These are phyloP conservation scores for Sporothrix protearum DNA, from an alignment of 2,329 filamentous ascomycete genomes.

Conservation along the genomic window DNA sequence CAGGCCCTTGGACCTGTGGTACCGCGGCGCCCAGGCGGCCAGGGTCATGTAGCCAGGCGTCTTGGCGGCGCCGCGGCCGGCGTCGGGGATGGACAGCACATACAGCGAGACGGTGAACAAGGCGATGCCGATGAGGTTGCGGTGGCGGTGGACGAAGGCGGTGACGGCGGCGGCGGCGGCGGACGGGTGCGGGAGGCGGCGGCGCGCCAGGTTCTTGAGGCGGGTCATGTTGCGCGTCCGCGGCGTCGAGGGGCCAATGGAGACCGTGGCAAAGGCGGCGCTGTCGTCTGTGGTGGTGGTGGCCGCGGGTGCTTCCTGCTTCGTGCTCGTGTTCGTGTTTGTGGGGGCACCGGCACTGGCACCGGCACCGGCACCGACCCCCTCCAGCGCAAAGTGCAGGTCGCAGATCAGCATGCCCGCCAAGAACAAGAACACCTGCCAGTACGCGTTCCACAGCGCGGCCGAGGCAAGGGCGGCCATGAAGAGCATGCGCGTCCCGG, in stretches of 20 bases:
- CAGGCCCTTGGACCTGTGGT: conserved; percentile 26
- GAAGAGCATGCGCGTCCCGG: conserved; percentile 25
- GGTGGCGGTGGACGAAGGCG: neutral
- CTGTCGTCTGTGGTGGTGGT: neutral
- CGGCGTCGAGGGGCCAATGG: conserved; percentile 7
- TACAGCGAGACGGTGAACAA: conserved; percentile 32
- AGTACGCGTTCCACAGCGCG: conserved; percentile 29
- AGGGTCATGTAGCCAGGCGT: conserved; percentile 24
- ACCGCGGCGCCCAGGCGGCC: conserved; percentile 29
- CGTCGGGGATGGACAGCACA: conserved; percentile 29
- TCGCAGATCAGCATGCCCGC: conserved; percentile 37
- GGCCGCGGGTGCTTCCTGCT: neutral
- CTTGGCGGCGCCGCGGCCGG: conserved; percentile 26
- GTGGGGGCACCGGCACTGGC: no score
- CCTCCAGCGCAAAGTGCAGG: conserved; percentile 30
- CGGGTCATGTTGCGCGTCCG: neutral
- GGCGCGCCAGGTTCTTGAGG: neutral
- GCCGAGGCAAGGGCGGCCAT: conserved; percentile 26
- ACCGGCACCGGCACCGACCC: no score
- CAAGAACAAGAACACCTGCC: conserved; percentile 34
- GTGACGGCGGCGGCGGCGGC: no score
- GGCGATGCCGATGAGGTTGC: conserved; percentile 47
- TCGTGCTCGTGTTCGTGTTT: no score
- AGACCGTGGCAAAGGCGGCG: neutral
- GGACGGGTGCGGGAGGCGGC: neutral